phyloP scores from a whole-genome alignment of 352 stramenopile species.

The Phytophthora syringae region DNA sequence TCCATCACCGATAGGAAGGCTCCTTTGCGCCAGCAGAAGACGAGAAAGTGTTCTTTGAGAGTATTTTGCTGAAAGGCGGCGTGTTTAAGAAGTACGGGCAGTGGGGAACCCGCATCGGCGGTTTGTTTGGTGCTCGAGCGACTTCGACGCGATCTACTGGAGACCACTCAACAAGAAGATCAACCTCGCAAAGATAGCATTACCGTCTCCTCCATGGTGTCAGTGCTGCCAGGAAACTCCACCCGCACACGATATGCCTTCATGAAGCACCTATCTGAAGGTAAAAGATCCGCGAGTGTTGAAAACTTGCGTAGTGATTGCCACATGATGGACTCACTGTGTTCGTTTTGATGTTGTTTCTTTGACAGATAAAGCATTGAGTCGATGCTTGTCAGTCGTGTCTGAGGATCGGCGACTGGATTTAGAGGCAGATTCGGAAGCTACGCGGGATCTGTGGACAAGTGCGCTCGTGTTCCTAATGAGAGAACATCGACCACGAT shows the following conservation, averaged over 20 bases:
- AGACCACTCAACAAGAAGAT: conserved; percentile 75
- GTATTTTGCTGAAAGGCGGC: conserved; percentile 67
- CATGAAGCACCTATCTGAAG: conserved; percentile 80
- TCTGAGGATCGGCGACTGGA: conserved; percentile 70
- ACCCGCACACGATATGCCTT: conserved; percentile 70
- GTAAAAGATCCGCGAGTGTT: conserved; percentile 29
- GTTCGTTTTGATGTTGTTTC: conserved; percentile 8
- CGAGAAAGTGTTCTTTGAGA: conserved; percentile 57
- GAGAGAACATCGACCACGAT: conserved; percentile 23
- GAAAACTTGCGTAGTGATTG: not conserved
- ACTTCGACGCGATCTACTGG: conserved; percentile 73
- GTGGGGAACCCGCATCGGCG: conserved; percentile 75
- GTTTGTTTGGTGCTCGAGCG: conserved; percentile 76
- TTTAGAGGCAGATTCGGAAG: conserved; percentile 75
- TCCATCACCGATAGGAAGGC: conserved; percentile 14
- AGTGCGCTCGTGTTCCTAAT: conserved; percentile 58
- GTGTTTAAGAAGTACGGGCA: conserved; percentile 83
- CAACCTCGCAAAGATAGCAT: conserved; percentile 62
- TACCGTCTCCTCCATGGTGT: conserved; percentile 47
- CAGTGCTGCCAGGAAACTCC: conserved; percentile 65
- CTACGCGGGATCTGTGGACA: conserved; percentile 68
- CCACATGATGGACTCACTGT: conserved; percentile 3
- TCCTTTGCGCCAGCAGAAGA: conserved; percentile 37
- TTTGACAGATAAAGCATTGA: conserved; percentile 66
- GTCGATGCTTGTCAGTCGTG: conserved; percentile 71